These are phyloP conservation scores for Xylariales sp. DNA, from an alignment of 2,329 filamentous ascomycete species.

Conservation along the genomic window DNA sequence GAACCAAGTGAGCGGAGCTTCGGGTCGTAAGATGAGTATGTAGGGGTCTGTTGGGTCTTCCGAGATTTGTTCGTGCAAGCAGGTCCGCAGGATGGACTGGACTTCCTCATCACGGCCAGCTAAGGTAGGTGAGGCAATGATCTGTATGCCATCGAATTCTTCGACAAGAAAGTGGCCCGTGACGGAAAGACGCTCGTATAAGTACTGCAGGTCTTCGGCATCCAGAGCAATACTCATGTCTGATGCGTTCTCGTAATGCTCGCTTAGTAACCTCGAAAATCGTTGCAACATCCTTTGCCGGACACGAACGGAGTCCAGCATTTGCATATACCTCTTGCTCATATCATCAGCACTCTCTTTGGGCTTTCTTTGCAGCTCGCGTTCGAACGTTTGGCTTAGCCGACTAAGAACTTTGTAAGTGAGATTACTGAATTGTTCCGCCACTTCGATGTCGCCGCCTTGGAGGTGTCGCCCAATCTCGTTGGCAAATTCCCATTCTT, in stretches of 20 bases:
- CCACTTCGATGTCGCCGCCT: conserved; percentile 94
- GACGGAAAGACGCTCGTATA: conserved; percentile 83
- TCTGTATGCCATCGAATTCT: conserved; percentile 80
- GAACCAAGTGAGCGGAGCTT: conserved; percentile 82
- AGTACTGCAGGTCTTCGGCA: conserved; percentile 74
- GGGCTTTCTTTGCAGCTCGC: conserved; percentile 84
- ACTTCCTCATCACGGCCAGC: conserved; percentile 82
- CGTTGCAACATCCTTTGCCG: conserved; percentile 96
- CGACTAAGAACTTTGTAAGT: conserved; percentile 93
- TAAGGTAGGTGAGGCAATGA: conserved; percentile 86
- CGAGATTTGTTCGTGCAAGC: conserved; percentile 64
- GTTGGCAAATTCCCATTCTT: conserved; percentile 98
- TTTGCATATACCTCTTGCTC: conserved; percentile 97
- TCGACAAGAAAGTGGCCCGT: conserved; percentile 91
- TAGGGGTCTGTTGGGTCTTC: conserved; percentile 86
- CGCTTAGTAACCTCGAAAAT: conserved; percentile 89
- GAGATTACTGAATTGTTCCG: conserved; percentile 94
- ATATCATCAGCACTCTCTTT: conserved; percentile 88
- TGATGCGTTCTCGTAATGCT: conserved; percentile 95
- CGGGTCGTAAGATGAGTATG: conserved; percentile 84
- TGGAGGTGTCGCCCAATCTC: conserved; percentile 91
- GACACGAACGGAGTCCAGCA: conserved; percentile 94
- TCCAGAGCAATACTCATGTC: conserved; percentile 88
- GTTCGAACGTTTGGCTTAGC: conserved; percentile 90
- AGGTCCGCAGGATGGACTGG: conserved; percentile 82